Evolutionary conservation across 139 green algal genomes (phyloP).

Genomic region (Nannochloris sp.): DNA sequence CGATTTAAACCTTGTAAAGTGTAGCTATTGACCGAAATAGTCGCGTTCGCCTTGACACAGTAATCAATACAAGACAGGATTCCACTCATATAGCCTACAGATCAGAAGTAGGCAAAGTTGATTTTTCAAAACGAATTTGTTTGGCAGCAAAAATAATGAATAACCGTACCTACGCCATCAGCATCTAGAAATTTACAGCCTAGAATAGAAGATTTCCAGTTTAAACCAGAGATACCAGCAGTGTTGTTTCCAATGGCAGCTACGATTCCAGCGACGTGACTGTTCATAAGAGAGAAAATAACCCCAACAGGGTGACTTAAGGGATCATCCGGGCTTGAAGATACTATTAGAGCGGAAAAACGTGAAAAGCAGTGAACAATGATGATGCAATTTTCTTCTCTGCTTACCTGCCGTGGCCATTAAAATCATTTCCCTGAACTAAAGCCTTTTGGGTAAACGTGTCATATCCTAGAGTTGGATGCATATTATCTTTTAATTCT

Average conservation of each 20-base stretch:
- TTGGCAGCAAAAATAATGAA: constrained; percentile 1
- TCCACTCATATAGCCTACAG: background rate
- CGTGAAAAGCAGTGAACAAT: too few relatives aligned
- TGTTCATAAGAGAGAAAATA: too few relatives aligned
- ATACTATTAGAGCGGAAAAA: too few relatives aligned
- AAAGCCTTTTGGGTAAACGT: background rate
- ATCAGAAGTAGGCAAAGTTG: background rate
- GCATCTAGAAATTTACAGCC: constrained; percentile 20
- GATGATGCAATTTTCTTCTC: too few relatives aligned
- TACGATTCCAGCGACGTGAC: background rate
- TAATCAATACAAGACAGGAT: background rate
- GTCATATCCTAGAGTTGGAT: background rate
- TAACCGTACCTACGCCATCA: constrained; percentile 2
- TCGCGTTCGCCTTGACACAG: constrained; percentile 1
- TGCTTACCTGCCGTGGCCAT: constrained; percentile 5
- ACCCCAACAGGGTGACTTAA: too few relatives aligned
- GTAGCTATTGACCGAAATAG: constrained; percentile 14
- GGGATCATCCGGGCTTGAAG: too few relatives aligned
- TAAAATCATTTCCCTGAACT: background rate
- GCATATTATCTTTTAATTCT: constrained; percentile 4
- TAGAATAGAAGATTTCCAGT: constrained; percentile 8
- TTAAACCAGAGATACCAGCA: constrained; percentile 3
- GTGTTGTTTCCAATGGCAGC: constrained; percentile 16
- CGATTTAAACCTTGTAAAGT: background rate
- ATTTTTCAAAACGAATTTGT: constrained; percentile 1